Evolutionary conservation across 2,329 filamentous ascomycete genomes (phyloP), one percentile per base, ranked within the genome.

Genomic region (Fusarium palustre): DNA sequence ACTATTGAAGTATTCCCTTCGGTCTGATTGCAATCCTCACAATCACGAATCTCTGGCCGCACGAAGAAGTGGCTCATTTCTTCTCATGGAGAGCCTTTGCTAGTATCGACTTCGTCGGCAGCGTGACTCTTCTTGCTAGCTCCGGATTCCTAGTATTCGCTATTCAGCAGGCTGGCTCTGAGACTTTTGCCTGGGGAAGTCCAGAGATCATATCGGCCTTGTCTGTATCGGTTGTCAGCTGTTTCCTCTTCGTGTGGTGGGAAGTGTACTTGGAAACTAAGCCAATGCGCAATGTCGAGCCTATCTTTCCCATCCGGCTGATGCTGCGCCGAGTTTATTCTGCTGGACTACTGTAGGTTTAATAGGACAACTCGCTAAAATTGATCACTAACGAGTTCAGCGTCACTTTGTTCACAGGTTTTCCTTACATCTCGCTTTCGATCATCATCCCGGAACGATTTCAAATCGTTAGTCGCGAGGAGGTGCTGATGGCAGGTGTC

Each of bases 401-500:
- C 18, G 83, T 85, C 28, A 88, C 87, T 4, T 77, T 89, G 18
- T 79, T 89, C 20, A 85, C 84, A 0, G 87, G 87, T 3, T 88
- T 86, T 53, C 80, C 84, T 0, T 89, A 88, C 64, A 84, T 90
- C 24, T 80, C 85, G 7, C 80, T 88, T n/a, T 83, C 87, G 15
- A 84, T 89, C 58, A 82, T 85, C 33, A 81, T 90, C 7, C 88
- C 88, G 1, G 86, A 90, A 67, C 80, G 87, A 9, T 87, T 89
- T 50, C 87, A 90, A 64, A 85, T 90, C 38, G 83, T 89, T 54
- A 85, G 88, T 65, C 79, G 79, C 8, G 82, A 88, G 49, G 82
- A 77, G 33, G 81, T 85, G 0, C 79, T 89, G 25, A 81, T 82
- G 71, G 86, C 87, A 1, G 87, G 88, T 7, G 74, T 89, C 6